A percentile compares a stretch with the other conserved stretches of the same genome.
These are phyloP conservation scores for Calonectria leucothoes DNA, from an alignment of 2,329 filamentous ascomycete genomes.

Conservation along the genomic window DNA sequence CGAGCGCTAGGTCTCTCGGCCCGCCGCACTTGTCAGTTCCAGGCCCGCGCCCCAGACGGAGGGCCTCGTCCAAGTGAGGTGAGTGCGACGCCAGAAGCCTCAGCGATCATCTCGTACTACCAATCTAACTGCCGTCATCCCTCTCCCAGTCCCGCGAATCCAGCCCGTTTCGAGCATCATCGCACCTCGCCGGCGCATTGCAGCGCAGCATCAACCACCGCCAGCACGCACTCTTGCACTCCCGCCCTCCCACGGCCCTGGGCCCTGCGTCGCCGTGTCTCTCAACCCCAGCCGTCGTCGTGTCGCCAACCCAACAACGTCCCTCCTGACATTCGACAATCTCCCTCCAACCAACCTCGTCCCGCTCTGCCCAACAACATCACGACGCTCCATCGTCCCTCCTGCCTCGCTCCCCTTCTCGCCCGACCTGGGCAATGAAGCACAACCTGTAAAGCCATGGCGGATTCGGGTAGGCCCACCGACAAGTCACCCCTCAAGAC, in stretches of 20 bases:
- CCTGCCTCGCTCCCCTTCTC: conserved; percentile 19
- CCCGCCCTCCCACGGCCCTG: background rate
- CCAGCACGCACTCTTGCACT: background rate
- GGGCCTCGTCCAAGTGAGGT: background rate
- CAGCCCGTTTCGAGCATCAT: conserved; percentile 22
- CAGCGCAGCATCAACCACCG: conserved; percentile 11
- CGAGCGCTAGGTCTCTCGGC: background rate
- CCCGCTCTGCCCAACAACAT: conserved; percentile 8
- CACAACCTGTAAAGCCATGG: conserved; percentile 51
- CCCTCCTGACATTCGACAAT: conserved; percentile 1
- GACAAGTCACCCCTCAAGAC: conserved; percentile 49
- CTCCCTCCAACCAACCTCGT: background rate
- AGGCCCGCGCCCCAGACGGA: conserved; percentile 12
- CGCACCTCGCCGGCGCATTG: background rate
- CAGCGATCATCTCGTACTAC: conserved; percentile 1
- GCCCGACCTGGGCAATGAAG: conserved; percentile 45
- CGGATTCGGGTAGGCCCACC: conserved; percentile 52
- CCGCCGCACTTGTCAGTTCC: conserved; percentile 23
- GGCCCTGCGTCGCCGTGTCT: conserved; percentile 19
- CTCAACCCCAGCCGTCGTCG: conserved; percentile 22
- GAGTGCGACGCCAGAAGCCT: conserved; percentile 1
- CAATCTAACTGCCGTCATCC: background rate
- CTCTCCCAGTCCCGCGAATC: background rate
- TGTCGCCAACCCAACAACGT: conserved; percentile 26
- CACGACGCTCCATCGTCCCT: conserved; percentile 19